These are phyloP conservation scores for Platismatia glauca DNA, from an alignment of 495 filamentous ascomycete species.

Conservation along the genomic window DNA sequence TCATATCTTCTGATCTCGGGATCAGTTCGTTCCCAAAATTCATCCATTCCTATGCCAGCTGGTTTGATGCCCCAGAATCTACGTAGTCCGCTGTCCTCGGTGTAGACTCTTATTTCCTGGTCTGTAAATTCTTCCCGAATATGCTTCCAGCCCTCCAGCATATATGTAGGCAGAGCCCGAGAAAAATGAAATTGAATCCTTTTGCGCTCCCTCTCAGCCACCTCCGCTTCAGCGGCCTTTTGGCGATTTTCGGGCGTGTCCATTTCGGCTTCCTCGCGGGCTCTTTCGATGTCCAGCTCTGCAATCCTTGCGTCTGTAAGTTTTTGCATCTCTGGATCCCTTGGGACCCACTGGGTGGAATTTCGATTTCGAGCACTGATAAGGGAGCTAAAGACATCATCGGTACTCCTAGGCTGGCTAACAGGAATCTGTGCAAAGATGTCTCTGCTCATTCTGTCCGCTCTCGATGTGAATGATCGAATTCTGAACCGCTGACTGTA, in stretches of 20 bases:
- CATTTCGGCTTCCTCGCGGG: neutral
- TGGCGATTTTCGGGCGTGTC: slow-evolving; percentile 1
- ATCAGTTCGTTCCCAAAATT: slow-evolving; percentile 4
- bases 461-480: neutral
- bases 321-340: neutral
- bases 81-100: neutral
- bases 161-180: neutral
- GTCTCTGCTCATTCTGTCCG: neutral
- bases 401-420: neutral
- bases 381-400: neutral
- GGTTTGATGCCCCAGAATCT: slow-evolving; percentile 5
- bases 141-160: neutral
- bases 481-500: neutral
- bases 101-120: neutral
- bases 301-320: neutral
- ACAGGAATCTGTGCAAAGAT: neutral
- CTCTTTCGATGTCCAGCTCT: neutral
- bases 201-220: neutral
- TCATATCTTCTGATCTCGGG: neutral
- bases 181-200: neutral
- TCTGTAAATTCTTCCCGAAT: neutral
- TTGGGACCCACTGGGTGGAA: neutral
- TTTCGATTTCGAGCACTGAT: no score
- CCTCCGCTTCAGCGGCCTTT: neutral
- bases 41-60: neutral